These are phyloP conservation scores for Apiospora hydei DNA, from an alignment of 2,329 filamentous ascomycete species.

Conservation along the genomic window DNA sequence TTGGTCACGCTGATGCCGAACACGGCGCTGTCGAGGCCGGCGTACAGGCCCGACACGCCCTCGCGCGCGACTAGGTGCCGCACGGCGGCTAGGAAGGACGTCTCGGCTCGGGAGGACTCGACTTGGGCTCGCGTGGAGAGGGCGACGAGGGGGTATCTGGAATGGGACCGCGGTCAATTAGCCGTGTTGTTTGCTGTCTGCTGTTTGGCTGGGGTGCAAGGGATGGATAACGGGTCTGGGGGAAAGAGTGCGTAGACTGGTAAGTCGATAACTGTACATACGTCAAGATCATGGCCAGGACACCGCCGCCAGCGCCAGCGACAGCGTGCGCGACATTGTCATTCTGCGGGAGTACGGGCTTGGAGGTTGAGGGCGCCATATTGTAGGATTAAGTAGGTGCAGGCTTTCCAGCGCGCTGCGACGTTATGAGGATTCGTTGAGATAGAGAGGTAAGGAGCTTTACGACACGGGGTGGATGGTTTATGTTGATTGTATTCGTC, in stretches of 20 bases:
- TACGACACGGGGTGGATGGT: neutral
- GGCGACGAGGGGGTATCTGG: slow-evolving; percentile 92
- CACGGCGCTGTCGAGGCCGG: slow-evolving; percentile 90
- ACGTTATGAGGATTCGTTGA: neutral
- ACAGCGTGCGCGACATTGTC: slow-evolving; percentile 97
- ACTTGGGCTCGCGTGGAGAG: slow-evolving; percentile 97
- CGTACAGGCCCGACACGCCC: slow-evolving; percentile 87
- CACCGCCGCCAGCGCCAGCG: slow-evolving; percentile 89
- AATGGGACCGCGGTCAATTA: slow-evolving; percentile 25
- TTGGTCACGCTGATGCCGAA: slow-evolving; percentile 99
- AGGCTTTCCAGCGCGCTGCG: slow-evolving; percentile 19
- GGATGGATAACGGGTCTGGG: neutral
- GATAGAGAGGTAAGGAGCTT: neutral
- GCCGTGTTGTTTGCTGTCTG: neutral
- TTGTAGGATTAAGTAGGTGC: slow-evolving; percentile 2
- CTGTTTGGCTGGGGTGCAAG: slow-evolving; percentile 21
- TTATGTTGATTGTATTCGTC: neutral
- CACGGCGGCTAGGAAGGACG: slow-evolving; percentile 82
- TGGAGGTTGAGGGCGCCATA: slow-evolving; percentile 52
- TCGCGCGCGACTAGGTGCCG: slow-evolving; percentile 90
- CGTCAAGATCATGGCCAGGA: slow-evolving; percentile 96
- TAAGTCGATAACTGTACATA: slow-evolving; percentile 48
- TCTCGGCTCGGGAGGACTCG: slow-evolving; percentile 91
- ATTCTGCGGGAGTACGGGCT: slow-evolving; percentile 79
- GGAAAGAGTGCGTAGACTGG: neutral